Evolutionary conservation across 768 basidiomycete species (phyloP), one percentile per base, ranked within the genome.

Genomic region (Candolleomyces aberdarensis): DNA sequence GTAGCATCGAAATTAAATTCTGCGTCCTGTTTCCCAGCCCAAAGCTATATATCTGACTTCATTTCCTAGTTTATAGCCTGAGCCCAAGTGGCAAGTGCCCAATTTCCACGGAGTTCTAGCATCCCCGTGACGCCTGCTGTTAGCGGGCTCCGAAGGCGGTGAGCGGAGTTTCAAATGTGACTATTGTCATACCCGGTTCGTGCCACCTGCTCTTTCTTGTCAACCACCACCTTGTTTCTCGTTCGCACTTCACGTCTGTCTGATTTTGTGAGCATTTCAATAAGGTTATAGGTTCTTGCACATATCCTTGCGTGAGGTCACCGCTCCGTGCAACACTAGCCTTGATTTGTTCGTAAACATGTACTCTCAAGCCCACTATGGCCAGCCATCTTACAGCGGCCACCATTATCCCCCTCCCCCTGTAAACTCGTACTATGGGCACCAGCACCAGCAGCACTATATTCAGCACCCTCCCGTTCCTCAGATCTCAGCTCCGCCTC

Each of bases 331-430:
- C 31, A 48, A 29, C 75, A 76, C 69, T 73, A 72, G 70, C 68
- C 69, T 71, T 70, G 47, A 51, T 51, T 46, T 46, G 31, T 26
- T 17, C 17, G n/a, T 11, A 19, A 56, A 57, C 39, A 61, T 57
- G 55, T 61, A 61, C 48, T 47, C 60, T 40, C 59, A 60, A 47
- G 54, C 60, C 48, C 56, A 32, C 54, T 89, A 83, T 68, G 82
- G 83, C 67, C 86, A 86, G 68, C 78, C 81, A 66, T 67, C 81
- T 41, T 88, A 85, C 71, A 67, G 76, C 59, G 67, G 76, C 80
- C 64, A 77, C 75, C 48, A 86, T 81, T 68, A 61, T 67, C 78
- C 68, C 73, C 80, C 69, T 74, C 78, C 69, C 66, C 74, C 63
- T 46, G 76, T 71, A 65, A 70, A 69, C 72, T 69, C 70, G 71